Percentiles rank a stretch among this genome's conserved stretches.
phyloP scores from a whole-genome alignment of 2,329 filamentous ascomycete genomes.

The Xylaria arbuscula region DNA sequence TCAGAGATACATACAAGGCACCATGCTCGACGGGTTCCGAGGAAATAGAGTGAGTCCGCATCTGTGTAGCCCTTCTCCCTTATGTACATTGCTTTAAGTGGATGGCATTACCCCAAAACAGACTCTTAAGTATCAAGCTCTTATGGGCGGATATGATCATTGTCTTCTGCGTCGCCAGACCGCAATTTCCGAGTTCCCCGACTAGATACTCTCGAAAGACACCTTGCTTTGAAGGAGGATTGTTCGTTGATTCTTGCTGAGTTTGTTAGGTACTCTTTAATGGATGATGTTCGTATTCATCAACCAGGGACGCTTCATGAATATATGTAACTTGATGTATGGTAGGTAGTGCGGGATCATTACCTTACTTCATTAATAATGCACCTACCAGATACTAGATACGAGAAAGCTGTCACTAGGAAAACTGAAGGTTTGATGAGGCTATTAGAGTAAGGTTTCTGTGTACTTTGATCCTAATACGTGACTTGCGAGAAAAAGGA shows the following conservation, averaged over 20 bases:
- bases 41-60: not conserved
- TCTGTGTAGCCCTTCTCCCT: not conserved
- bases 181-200: not conserved
- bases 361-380: no score
- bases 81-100: not conserved
- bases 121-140: no score
- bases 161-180: no score
- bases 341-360: no score
- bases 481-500: not conserved
- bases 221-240: not conserved
- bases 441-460: not conserved
- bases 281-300: not conserved
- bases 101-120: not conserved
- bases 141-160: no score
- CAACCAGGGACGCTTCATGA: not conserved
- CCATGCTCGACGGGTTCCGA: not conserved
- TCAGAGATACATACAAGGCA: not conserved
- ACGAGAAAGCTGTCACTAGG: not conserved
- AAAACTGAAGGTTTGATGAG: not conserved
- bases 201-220: not conserved
- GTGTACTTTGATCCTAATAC: not conserved
- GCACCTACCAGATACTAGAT: not conserved
- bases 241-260: not conserved
- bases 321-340: not conserved
- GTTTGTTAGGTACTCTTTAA: not conserved